A percentile compares a stretch with the other conserved stretches of the same genome.
Conservation (phyloP, 129 eudicot genomes). For the Pittosporum tobira region DNA sequence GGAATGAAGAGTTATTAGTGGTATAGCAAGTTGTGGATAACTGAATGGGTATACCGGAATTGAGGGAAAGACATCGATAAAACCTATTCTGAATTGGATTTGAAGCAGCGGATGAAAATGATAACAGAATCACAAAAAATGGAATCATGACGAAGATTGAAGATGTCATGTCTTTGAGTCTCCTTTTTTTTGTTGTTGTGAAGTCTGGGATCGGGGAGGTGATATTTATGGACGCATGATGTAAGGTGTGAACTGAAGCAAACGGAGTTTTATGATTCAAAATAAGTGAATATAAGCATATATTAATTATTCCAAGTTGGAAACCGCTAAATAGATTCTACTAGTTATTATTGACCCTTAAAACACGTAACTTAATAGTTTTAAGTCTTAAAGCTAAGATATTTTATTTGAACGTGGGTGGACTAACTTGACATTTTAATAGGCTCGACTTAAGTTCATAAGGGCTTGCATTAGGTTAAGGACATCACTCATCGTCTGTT, state of each 20-base stretch:
- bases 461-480: no score
- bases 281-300: no score
- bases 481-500: no score
- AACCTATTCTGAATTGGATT: conserved; percentile 1
- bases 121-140: background rate
- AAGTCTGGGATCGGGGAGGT: background rate
- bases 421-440: no score
- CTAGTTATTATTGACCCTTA: no score
- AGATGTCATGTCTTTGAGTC: background rate
- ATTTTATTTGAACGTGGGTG: no score
- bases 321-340: no score
- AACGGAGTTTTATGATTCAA: no score
- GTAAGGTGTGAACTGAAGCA: background rate
- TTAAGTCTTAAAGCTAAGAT: no score
- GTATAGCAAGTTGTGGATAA: background rate
- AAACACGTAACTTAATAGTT: no score
- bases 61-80: background rate
- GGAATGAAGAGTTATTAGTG: conserved; percentile 5
- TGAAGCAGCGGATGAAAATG: background rate
- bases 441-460: no score
- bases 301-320: no score
- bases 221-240: background rate
- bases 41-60: background rate
- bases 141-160: background rate
- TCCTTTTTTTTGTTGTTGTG: background rate